These are phyloP conservation scores for Trichosanthes cucumerina DNA, from an alignment of 306 rosid genomes.

Conservation along the genomic window DNA sequence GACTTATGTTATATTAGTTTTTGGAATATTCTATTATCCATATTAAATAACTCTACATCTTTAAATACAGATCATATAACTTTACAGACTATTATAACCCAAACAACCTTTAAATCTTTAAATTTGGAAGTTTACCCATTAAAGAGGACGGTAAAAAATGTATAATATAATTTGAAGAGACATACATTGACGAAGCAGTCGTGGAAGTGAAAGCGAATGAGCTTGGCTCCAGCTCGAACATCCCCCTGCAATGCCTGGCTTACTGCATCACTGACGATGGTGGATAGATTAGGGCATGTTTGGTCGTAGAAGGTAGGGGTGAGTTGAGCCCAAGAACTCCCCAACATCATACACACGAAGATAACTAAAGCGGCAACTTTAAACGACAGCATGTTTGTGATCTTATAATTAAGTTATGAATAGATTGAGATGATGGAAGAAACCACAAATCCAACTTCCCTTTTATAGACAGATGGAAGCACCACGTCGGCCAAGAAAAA, in stretches of 20 bases:
- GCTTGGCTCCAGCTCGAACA: conserved; percentile 23
- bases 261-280: conserved; percentile 6
- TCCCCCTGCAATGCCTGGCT: conserved; percentile 11
- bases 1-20: no score
- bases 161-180: background rate
- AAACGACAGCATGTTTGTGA: background rate
- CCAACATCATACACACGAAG: background rate
- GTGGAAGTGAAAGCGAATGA: conserved; percentile 30
- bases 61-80: no score
- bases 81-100: no score
- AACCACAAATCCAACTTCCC: background rate
- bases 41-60: no score
- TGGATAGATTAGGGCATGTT: conserved; percentile 17
- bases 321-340: conserved; percentile 16
- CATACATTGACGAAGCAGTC: conserved; percentile 25
- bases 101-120: no score
- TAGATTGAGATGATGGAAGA: background rate
- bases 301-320: conserved; percentile 12
- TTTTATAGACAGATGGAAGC: background rate
- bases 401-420: no score
- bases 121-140: no score
- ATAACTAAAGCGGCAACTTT: background rate
- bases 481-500: background rate
- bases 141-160: background rate
- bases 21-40: no score